Conservation (phyloP, 345 rosid species). For the Limnanthes douglasii region DNA sequence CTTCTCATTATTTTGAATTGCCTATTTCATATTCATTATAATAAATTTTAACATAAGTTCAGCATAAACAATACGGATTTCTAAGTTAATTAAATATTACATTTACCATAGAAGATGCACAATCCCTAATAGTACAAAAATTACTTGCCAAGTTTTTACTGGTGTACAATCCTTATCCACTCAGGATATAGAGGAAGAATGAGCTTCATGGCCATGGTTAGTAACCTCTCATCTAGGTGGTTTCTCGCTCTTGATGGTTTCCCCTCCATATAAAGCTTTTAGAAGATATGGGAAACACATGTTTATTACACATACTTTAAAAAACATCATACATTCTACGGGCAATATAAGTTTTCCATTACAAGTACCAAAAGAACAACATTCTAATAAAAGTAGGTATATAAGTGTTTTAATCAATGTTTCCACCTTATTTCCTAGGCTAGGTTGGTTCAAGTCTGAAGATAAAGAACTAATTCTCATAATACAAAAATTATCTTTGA, state of each 20-base stretch:
- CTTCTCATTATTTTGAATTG: constrained; percentile 27
- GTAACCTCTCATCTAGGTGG: constrained; percentile 50
- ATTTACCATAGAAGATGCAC: constrained; percentile 32
- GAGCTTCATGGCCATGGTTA: constrained; percentile 28
- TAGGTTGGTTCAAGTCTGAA: too few species aligned
- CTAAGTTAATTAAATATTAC: constrained; percentile 17
- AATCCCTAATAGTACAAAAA: constrained; percentile 34
- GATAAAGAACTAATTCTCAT: too few species aligned
- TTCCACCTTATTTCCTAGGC: too few species aligned
- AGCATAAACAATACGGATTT: constrained; percentile 13
- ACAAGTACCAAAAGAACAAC: too few species aligned
- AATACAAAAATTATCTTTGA: too few species aligned
- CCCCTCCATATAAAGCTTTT: constrained; percentile 32
- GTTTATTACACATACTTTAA: constrained; percentile 5
- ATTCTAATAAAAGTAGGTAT: too few species aligned
- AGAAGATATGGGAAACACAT: constrained; percentile 10
- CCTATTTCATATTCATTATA: constrained; percentile 27
- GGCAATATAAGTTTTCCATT: too few species aligned
- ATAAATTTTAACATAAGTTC: constrained; percentile 14
- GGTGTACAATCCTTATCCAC: constrained; percentile 29
- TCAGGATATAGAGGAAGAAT: constrained; percentile 34
- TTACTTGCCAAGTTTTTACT: constrained; percentile 17
- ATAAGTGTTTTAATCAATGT: too few species aligned
- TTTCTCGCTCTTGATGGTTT: constrained; percentile 30
- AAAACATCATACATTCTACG: too few species aligned